Conservation (phyloP, 768 basidiomycete species). For the Multifurca ochricompacta region DNA sequence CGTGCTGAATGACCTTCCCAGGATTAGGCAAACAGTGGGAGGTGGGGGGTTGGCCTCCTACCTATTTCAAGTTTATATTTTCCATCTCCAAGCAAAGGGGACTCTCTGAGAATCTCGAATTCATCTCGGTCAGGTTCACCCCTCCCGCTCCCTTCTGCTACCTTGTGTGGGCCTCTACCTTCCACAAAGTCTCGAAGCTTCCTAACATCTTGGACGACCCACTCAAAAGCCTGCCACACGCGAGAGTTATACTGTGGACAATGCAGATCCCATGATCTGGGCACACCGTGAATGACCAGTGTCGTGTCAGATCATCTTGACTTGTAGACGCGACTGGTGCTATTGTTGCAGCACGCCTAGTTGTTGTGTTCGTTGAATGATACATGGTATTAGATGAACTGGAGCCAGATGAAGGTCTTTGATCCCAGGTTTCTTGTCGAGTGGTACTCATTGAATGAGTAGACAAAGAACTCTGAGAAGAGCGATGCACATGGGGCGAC, state of each 20-base stretch:
- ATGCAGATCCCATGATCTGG: background rate
- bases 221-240: constrained; percentile 56
- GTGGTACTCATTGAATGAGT: constrained; percentile 25
- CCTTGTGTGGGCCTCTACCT: constrained; percentile 18
- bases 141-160: constrained; percentile 26
- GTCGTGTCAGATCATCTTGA: constrained; percentile 45
- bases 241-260: background rate
- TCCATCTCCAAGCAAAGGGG: constrained; percentile 59
- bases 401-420: constrained; percentile 22
- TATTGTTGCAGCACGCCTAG: constrained; percentile 13
- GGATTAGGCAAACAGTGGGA: background rate
- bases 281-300: constrained; percentile 58
- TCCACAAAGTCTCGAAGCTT: constrained; percentile 55
- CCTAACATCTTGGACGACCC: constrained; percentile 52
- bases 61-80: constrained; percentile 69
- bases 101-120: constrained; percentile 57
- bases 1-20: constrained; percentile 1
- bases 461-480: constrained; percentile 27
- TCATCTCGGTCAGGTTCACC: constrained; percentile 32
- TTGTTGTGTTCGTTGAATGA: constrained; percentile 14
- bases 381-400: constrained; percentile 23
- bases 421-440: constrained; percentile 25
- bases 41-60: constrained; percentile 23
- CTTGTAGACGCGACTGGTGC: constrained; percentile 16
- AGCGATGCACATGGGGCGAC: constrained; percentile 32